phyloP scores from a whole-genome alignment of 1,284 basidiomycete genomes.

The Phenoliferia sp. region DNA sequence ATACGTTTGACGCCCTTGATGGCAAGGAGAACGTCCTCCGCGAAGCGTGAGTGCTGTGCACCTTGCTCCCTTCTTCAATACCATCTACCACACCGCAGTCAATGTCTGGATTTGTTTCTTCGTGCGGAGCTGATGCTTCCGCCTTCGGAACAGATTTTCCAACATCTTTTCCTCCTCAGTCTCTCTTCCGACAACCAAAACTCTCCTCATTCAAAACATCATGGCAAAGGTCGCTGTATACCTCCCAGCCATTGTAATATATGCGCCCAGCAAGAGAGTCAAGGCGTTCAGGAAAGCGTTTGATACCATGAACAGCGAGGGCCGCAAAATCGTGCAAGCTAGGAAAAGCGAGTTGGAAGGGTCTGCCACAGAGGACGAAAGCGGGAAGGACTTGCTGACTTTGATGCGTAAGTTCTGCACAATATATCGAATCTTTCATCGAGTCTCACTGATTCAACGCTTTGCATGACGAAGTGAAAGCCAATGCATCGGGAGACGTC shows the following conservation, averaged over 20 bases:
- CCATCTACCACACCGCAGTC: too few relatives aligned
- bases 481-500: constrained; percentile 8
- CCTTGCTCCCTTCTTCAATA: too few relatives aligned
- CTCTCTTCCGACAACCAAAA: background rate
- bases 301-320: constrained; percentile 27
- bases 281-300: constrained; percentile 9
- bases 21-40: constrained; percentile 34
- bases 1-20: constrained; percentile 35
- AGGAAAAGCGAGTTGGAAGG: constrained; percentile 27
- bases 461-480: constrained; percentile 9
- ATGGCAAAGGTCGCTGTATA: constrained; percentile 11
- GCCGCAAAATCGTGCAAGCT: constrained; percentile 35
- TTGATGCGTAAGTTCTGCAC: constrained; percentile 29
- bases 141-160: too few relatives aligned
- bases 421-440: background rate
- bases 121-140: too few relatives aligned
- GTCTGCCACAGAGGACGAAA: constrained; percentile 17
- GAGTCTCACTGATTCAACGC: background rate
- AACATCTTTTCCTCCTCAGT: background rate
- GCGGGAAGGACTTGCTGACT: constrained; percentile 33
- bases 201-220: constrained; percentile 6
- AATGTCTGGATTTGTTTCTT: too few relatives aligned
- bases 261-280: background rate
- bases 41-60: too few relatives aligned
- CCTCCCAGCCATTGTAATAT: constrained; percentile 15